Evolutionary conservation across 2,329 filamentous ascomycete genomes (phyloP), one percentile per base, ranked within the genome.

Genomic region (Purpureocillium lavendulum): DNA sequence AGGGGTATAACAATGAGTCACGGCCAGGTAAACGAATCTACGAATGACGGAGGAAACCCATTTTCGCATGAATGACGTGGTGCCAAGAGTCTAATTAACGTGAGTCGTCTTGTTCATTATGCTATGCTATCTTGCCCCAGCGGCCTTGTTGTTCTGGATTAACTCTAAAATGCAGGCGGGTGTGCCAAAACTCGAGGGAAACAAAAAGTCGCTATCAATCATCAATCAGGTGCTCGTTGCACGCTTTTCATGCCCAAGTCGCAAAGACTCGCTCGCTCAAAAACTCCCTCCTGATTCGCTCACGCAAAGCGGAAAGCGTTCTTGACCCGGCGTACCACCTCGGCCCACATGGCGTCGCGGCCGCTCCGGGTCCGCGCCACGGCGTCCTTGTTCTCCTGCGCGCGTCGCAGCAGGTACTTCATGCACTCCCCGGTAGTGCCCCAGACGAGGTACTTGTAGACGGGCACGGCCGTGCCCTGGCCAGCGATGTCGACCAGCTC

Each of bases 401-500:
- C 64, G 9, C 64, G 60, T 16, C 65, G 60, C 28, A 85, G 64
- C 35, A 94, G 66, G 58, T 92, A 94, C 59, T 88, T 87, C 70
- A 94, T 77, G 61, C 89, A 95, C 66, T 95, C 86, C 41, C 77
- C 75, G 2, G 78, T 82, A 11, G 77, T 75, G 8, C 80, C 80
- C 80, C 80, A 84, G 21, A 81, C 77, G 12, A 83, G 63, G 52
- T 84, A 84, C 63, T 84, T 84, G 62, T 77, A 82, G 16, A 82
- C 81, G 14, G 83, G 71, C 31, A 84, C 66, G 7, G 49, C 44
- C 12, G 50, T 39, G 9, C 49, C 43, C 38, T 55, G 53, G 39
- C 56, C 53, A 9, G 61, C 60, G 21, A 26, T 5, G 45, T 64
- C 58, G 26, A 65, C 59, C 12, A 82, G 62, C 56, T 79, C 75